Conservation (phyloP, 805 yeast species). For the Kodamaea laetipori region DNA sequence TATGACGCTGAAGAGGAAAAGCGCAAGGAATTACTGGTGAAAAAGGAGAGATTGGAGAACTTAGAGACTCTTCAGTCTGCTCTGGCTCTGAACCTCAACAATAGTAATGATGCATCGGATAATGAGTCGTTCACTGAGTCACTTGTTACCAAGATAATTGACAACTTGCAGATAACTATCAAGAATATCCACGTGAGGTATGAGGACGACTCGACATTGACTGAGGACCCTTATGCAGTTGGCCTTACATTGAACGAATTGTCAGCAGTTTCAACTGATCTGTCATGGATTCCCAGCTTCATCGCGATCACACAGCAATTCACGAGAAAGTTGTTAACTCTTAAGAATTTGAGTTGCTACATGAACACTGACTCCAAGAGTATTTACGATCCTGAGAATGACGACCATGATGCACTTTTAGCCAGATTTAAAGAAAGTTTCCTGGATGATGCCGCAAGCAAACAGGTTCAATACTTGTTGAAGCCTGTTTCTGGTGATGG, state of each 20-base stretch:
- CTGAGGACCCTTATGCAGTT: slow-evolving; percentile 74
- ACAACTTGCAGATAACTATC: slow-evolving; percentile 87
- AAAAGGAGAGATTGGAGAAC: slow-evolving; percentile 64
- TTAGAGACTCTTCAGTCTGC: slow-evolving; percentile 65
- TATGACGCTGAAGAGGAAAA: slow-evolving; percentile 59
- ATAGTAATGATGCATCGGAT: slow-evolving; percentile 43
- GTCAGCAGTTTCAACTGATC: slow-evolving; percentile 89
- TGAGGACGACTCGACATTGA: slow-evolving; percentile 75
- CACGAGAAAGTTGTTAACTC: slow-evolving; percentile 74
- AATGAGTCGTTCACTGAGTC: slow-evolving; percentile 87
- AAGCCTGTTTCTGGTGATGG: slow-evolving; percentile 92
- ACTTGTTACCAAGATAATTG: slow-evolving; percentile 84
- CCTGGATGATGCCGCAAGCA: slow-evolving; percentile 21
- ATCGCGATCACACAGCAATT: slow-evolving; percentile 66
- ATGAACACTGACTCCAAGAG: slow-evolving; percentile 68
- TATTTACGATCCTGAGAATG: slow-evolving; percentile 5
- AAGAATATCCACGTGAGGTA: slow-evolving; percentile 89
- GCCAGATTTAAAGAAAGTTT: slow-evolving; percentile 50
- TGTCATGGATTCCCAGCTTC: slow-evolving; percentile 81
- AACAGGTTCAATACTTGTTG: slow-evolving; percentile 55
- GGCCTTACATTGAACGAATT: slow-evolving; percentile 85
- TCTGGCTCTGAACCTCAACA: slow-evolving; percentile 28
- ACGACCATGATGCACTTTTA: slow-evolving; percentile 50
- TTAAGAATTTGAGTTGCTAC: slow-evolving; percentile 75
- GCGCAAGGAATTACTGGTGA: slow-evolving; percentile 60